Evolutionary conservation across 805 yeast species (phyloP), one percentile per base, ranked within the genome.

Genomic region (Wickerhamomyces strasburgensis): DNA sequence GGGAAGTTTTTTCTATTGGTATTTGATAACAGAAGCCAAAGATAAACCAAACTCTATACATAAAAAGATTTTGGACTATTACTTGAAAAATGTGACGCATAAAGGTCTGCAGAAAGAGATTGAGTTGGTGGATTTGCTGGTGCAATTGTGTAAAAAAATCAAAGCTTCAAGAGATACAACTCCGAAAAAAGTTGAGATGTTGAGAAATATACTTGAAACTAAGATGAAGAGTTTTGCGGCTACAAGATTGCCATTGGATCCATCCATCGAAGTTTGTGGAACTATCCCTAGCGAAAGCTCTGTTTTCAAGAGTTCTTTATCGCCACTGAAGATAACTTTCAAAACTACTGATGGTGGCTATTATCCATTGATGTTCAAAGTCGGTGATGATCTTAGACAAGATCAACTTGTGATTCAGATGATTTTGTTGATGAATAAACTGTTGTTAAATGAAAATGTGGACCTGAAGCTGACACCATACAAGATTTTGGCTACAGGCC

Each of bases 371-470:
- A 90, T 93, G 83, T 90, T 87, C 63, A 93, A 93, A 59, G 84
- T 84, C 34, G 99, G 99, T 11, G 99, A 67, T 58, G 98, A 93
- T 57, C 67, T 93, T 34, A 69, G 98, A 42, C 99, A 93, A 59
- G 99, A 93, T 65, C 99, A 93, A 59, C 71, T 93, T 46, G 95
- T 93, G n/a, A 84, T 88, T 34, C 98, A 93, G 59, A 86, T 93
- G 43, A 85, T 93, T 39, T 74, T 81, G 39, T 65, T 93, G 41
- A 93, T 93, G 95, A 96, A 93, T 56, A 86, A 78, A 55, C 71
- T 93, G 30, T 62, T 93, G 35, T 77, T 83, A 44, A 84, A 85
- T 56, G 98, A 93, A 55, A 93, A 93, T 55, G 77, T 93, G 39
- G 96, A 93, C 58, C 66, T 93, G 54, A 78, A 76, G 54, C 68